Conservation (phyloP, 441 rosid species). For the Codiaeum variegatum region DNA sequence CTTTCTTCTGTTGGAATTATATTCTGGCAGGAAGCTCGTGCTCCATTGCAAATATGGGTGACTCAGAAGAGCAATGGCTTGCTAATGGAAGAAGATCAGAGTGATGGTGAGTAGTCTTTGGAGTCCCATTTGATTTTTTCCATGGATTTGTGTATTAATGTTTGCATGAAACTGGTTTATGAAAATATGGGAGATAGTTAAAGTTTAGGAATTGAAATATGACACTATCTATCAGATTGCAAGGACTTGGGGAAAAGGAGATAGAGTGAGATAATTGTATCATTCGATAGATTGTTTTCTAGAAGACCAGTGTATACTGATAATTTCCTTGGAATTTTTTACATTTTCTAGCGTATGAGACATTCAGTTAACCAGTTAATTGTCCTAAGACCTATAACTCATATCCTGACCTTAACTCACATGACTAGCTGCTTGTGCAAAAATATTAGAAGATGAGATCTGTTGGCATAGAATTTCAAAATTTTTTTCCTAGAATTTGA, state of each 20-base stretch:
- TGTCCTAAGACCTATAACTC: background rate
- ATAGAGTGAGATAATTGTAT: background rate
- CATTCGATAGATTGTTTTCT: background rate
- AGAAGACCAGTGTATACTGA: background rate
- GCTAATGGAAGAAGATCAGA: slow-evolving; percentile 63
- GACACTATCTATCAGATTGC: background rate
- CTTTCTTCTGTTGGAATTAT: slow-evolving; percentile 3
- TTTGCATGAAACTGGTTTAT: background rate
- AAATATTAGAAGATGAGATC: background rate
- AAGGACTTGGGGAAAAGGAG: background rate
- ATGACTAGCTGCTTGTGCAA: background rate
- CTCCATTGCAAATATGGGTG: slow-evolving; percentile 86
- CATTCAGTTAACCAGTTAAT: background rate
- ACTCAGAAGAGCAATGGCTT: slow-evolving; percentile 72
- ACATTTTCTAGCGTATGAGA: slow-evolving; percentile 6
- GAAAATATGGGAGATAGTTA: background rate
- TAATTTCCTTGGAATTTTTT: background rate
- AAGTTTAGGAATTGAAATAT: background rate
- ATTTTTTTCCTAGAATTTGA: background rate
- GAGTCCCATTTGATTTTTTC: slow-evolving; percentile 5
- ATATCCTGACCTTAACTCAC: background rate
- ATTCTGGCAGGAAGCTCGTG: slow-evolving; percentile 68
- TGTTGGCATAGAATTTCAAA: background rate
- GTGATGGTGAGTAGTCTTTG: slow-evolving; percentile 50
- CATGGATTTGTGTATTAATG: background rate